Percentiles rank a stretch among this genome's conserved stretches.
These are phyloP conservation scores for Nicotiana otophora DNA, from an alignment of 257 asterid species.

Conservation along the genomic window DNA sequence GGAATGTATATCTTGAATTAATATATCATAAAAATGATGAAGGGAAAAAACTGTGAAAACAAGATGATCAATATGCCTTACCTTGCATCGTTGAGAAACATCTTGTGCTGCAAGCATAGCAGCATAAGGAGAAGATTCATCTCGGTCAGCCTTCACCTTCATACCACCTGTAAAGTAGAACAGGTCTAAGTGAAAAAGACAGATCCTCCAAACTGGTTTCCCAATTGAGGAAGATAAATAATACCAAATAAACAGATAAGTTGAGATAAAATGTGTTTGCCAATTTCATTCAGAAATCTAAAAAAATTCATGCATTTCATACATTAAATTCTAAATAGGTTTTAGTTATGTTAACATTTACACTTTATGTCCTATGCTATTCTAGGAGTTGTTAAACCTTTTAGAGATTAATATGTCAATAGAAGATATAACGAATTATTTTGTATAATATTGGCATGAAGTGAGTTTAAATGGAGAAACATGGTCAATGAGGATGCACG, in stretches of 20 bases:
- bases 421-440: background rate
- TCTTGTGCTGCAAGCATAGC: slow-evolving; percentile 99
- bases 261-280: background rate
- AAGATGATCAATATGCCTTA: background rate
- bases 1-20: background rate
- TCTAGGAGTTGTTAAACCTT: background rate
- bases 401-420: background rate
- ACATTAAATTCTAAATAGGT: background rate
- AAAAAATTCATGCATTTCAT: background rate
- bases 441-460: background rate
- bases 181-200: background rate
- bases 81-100: slow-evolving; percentile 89
- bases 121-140: slow-evolving; percentile 92
- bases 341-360: background rate
- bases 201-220: background rate
- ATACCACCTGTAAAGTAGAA: slow-evolving; percentile 50
- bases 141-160: slow-evolving; percentile 94
- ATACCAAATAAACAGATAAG: background rate
- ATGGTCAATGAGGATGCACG: background rate
- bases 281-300: background rate
- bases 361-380: background rate
- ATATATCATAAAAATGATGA: background rate
- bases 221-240: background rate
- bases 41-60: background rate
- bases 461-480: background rate